A percentile compares a stretch with the other conserved stretches of the same genome.
Evolutionary conservation across 2,329 filamentous ascomycete genomes (phyloP).

Genomic region (Apiospora arundinis): DNA sequence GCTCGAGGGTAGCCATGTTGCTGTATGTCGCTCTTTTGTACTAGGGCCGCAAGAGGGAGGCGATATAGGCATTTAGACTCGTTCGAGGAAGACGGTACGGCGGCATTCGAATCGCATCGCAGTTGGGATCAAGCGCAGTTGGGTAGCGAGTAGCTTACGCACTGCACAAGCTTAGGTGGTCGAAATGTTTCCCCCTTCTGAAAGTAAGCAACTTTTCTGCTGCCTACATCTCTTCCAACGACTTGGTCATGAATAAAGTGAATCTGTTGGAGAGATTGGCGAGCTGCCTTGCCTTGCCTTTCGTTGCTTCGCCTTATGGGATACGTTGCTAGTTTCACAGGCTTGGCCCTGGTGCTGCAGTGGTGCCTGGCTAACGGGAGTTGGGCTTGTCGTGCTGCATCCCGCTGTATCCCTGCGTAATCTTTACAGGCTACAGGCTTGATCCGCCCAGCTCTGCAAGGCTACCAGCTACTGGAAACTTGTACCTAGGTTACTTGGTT

Average conservation of each 20-base stretch:
- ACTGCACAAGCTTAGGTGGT: not conserved
- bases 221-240: not conserved
- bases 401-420: not conserved
- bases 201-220: not conserved
- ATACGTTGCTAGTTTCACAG: conserved; percentile 22
- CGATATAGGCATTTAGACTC: not conserved
- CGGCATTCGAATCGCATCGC: conserved; percentile 21
- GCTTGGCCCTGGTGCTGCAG: conserved; percentile 8
- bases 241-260: not conserved
- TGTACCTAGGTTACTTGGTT: too few species aligned
- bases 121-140: conserved; percentile 22
- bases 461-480: not conserved
- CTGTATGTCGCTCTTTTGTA: conserved; percentile 36
- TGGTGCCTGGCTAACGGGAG: conserved; percentile 16
- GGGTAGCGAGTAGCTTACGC: not conserved
- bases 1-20: conserved; percentile 64
- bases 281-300: not conserved
- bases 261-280: not conserved
- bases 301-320: not conserved
- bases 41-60: conserved; percentile 33
- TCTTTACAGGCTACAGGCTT: not conserved
- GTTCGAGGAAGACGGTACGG: not conserved
- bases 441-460: conserved; percentile 5
- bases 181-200: not conserved
- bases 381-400: not conserved